Percentiles rank a stretch among this genome's conserved stretches.
phyloP scores from a whole-genome alignment of 345 rosid species.

The Aegle marmelos region DNA sequence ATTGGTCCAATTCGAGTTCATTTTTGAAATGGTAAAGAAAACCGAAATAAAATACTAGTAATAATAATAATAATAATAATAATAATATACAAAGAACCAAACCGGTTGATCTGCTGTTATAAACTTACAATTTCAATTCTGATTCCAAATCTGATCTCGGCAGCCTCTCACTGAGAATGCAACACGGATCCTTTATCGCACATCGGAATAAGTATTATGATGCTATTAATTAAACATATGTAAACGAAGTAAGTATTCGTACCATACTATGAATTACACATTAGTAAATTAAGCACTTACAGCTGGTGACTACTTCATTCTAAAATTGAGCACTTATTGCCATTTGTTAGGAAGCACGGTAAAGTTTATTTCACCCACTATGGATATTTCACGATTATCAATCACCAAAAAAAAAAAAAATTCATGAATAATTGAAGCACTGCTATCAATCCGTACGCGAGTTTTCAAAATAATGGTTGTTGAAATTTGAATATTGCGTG shows the following conservation, averaged over 20 bases:
- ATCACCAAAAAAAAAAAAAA: background rate
- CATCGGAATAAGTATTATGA: background rate
- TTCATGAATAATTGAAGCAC: background rate
- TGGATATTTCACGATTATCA: too few relatives aligned
- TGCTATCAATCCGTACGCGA: background rate
- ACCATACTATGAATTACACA: background rate
- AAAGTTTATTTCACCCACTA: background rate
- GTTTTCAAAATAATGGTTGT: background rate
- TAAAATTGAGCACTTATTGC: background rate
- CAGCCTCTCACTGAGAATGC: too few relatives aligned
- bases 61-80: too few relatives aligned
- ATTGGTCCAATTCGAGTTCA: too few relatives aligned
- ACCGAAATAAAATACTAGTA: too few relatives aligned
- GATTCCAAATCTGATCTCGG: too few relatives aligned
- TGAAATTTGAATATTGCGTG: conserved; percentile 1
- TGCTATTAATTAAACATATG: background rate
- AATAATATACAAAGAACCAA: too few relatives aligned
- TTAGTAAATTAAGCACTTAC: background rate
- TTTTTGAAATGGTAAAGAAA: too few relatives aligned
- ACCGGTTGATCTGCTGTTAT: too few relatives aligned
- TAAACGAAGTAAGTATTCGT: background rate
- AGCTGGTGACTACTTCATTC: background rate
- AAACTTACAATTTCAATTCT: too few relatives aligned
- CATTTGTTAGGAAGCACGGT: background rate
- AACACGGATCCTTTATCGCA: background rate